Percentiles rank a stretch among this genome's conserved stretches.
These are phyloP conservation scores for Crepidotus variabilis DNA, from an alignment of 768 basidiomycete species.

Conservation along the genomic window DNA sequence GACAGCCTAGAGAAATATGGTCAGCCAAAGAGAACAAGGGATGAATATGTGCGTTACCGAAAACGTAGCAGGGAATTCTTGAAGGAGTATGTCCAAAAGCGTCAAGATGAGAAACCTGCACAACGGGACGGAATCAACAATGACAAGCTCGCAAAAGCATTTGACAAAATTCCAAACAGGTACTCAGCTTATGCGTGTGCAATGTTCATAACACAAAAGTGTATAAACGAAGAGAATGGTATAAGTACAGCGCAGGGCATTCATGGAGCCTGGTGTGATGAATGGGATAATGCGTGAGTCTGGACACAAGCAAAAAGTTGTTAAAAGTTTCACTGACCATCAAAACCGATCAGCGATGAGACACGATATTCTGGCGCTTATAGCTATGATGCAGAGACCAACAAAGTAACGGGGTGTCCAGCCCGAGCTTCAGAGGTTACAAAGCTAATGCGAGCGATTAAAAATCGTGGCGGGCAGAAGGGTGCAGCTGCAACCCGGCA, in stretches of 20 bases:
- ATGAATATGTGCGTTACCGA: conserved; percentile 15
- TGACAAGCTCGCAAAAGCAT: conserved; percentile 20
- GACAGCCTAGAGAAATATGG: background rate
- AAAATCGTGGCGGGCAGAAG: conserved; percentile 15
- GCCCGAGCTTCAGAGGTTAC: conserved; percentile 20
- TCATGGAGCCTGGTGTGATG: conserved; percentile 22
- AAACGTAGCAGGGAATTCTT: conserved; percentile 13
- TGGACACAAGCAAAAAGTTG: background rate
- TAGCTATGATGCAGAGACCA: conserved; percentile 17
- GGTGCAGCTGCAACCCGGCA: conserved; percentile 17
- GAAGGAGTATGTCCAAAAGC: conserved; percentile 4
- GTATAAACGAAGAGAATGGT: conserved; percentile 18
- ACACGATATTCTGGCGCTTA: conserved; percentile 22
- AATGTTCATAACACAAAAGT: conserved; percentile 26
- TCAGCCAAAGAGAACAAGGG: conserved; percentile 6
- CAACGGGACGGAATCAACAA: conserved; percentile 15
- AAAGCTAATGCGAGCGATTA: conserved; percentile 20
- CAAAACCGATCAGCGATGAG: conserved; percentile 6
- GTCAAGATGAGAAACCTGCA: background rate
- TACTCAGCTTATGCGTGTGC: conserved; percentile 22
- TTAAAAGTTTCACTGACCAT: background rate
- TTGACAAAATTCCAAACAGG: conserved; percentile 22
- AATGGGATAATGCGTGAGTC: conserved; percentile 26
- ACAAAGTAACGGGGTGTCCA: conserved; percentile 24
- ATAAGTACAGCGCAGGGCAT: conserved; percentile 19